phyloP scores from a whole-genome alignment of 2,329 filamentous ascomycete genomes.

The Helotiales sp. region DNA sequence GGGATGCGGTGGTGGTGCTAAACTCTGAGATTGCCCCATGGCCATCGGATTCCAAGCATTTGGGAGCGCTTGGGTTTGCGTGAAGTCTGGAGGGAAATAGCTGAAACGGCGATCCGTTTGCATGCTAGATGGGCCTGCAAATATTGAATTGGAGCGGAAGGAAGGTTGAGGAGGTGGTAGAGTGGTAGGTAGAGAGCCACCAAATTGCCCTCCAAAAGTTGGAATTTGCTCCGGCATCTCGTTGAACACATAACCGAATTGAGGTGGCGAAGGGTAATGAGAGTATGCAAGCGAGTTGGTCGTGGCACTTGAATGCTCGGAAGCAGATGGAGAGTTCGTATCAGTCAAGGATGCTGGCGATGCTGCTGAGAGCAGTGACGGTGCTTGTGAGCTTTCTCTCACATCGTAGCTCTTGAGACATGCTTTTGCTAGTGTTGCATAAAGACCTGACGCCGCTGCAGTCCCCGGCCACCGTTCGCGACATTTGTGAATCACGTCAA shows the following conservation, averaged over 20 bases:
- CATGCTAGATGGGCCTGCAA: slow-evolving; percentile 56
- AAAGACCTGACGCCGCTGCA: slow-evolving; percentile 78
- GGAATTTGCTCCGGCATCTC: slow-evolving; percentile 49
- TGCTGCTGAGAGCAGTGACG: slow-evolving; percentile 48
- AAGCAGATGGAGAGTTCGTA: slow-evolving; percentile 47
- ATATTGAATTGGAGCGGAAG: slow-evolving; percentile 69
- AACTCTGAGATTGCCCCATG: slow-evolving; percentile 13
- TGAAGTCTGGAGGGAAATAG: slow-evolving; percentile 60
- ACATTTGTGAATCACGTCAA: slow-evolving; percentile 78
- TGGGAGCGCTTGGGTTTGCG: slow-evolving; percentile 30
- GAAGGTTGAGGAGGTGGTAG: slow-evolving; percentile 40
- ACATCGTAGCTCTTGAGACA: slow-evolving; percentile 85
- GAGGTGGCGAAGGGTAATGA: slow-evolving; percentile 46
- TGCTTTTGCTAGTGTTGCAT: slow-evolving; percentile 79
- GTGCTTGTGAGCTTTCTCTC: slow-evolving; percentile 45
- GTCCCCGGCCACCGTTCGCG: slow-evolving; percentile 92
- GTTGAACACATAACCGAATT: slow-evolving; percentile 60
- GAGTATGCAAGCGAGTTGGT: slow-evolving; percentile 38
- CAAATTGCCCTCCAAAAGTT: slow-evolving; percentile 27
- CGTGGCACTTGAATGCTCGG: slow-evolving; percentile 41
- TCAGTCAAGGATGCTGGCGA: slow-evolving; percentile 41
- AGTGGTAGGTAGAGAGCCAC: slow-evolving; percentile 17
- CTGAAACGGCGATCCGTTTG: slow-evolving; percentile 58
- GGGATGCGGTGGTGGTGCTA: slow-evolving; percentile 14
- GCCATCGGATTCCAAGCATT: slow-evolving; percentile 32